Base-by-base conservation (phyloP, 306 rosid species). In the Betula pendula region DNA sequence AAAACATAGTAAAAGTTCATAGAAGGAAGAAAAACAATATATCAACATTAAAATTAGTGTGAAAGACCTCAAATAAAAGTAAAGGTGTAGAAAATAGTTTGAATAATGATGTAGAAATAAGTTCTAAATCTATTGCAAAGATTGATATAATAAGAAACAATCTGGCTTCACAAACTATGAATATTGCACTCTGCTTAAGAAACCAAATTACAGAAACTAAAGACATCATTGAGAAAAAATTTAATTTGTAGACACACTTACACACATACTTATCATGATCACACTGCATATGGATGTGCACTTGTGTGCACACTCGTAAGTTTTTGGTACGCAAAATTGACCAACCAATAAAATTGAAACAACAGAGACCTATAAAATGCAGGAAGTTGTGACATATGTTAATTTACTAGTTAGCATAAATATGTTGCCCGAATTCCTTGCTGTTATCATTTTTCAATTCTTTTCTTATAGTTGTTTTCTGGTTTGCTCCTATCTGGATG, bases 401-500 rank as follows among this genome's bases (percentile, higher is more conserved):
- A 17, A 43, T 35, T 65, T 65, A n/a, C 47, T 4, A 6, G 7
- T 56, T 24, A 24, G 16, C 27, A 9, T 20, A 56, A 24, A 27
- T 15, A 15, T 6, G 6, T 47, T 2, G 16, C 16, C 13, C 70
- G n/a, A 65, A 8, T 35, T 65, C 13, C 25, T 65, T 65, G 45
- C 70, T 35, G 47, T 27, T 65, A 16, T 62, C 2, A 8, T 35
- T 65, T 65, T 25, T 49, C 27, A 1, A 20, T 24, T 31, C 12
- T 47, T 63, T 11, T 75, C 50, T 62, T 75, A 22, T 67, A 66
- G n/a, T 40, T 59, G 22, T 66, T 51, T n/a, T n/a, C n/a, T 14
- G 11, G 15, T 53, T 68, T 67, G 19, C 67, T 67, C 9, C 40
- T 40, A n/a, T 20, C 24, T n/a, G 52, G 53, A 7, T 7, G 79